Evolutionary conservation across 140 eudicot species (phyloP).

Genomic region (Stevia rebaudiana): DNA sequence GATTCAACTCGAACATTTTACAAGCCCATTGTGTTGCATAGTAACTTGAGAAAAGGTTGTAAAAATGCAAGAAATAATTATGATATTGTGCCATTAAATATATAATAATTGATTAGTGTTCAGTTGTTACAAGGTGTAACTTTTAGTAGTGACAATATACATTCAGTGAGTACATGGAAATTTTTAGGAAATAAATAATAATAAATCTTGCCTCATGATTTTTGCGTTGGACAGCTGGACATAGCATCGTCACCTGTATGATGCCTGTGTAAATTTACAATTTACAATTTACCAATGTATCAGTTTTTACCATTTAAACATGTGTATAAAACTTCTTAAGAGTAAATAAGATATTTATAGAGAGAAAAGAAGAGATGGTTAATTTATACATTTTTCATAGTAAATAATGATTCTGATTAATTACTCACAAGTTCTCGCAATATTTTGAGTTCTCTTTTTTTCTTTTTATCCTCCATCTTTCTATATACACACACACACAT

Average conservation of each 20-base stretch:
- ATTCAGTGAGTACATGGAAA: constrained; percentile 9
- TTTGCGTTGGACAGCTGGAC: background rate
- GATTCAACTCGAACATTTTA: constrained; percentile 21
- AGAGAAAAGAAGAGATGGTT: background rate
- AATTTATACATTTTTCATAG: too few species aligned
- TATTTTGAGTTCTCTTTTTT: too few species aligned
- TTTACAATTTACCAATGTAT: too few species aligned
- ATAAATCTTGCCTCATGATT: constrained; percentile 1
- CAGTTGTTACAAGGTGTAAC: constrained; percentile 36
- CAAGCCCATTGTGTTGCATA: constrained; percentile 26
- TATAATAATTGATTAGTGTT: too few species aligned
- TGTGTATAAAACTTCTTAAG: too few species aligned
- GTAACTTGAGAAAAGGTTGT: constrained; percentile 8
- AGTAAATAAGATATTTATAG: background rate
- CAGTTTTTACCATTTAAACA: background rate
- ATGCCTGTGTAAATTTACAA: constrained; percentile 36
- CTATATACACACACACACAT: background rate
- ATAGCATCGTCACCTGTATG: constrained; percentile 23
- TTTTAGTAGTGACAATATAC: constrained; percentile 18
- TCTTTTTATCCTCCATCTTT: too few species aligned
- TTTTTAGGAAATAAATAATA: constrained; percentile 16
- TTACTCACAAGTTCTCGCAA: too few species aligned
- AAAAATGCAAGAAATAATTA: background rate
- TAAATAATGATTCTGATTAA: too few species aligned
- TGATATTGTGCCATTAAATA: constrained; percentile 25